Percentiles rank a stretch among this genome's conserved stretches.
Conservation (phyloP, 495 filamentous ascomycete genomes). For the Sphaerosporella brunnea region DNA sequence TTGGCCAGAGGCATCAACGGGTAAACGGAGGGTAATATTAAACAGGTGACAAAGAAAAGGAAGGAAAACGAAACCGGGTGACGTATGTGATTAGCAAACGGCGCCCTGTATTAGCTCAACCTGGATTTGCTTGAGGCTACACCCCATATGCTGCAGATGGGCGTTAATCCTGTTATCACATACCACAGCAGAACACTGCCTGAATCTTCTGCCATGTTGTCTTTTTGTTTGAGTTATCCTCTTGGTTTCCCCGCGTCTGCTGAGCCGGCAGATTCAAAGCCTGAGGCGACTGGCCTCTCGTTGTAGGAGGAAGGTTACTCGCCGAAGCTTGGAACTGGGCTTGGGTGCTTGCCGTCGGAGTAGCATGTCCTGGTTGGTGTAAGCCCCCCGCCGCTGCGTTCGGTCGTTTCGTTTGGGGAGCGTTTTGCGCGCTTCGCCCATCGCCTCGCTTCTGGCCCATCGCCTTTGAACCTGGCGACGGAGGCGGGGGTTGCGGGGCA, state of each 20-base stretch:
- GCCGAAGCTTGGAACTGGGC: slow-evolving; percentile 84
- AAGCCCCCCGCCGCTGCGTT: slow-evolving; percentile 54
- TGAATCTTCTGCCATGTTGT: slow-evolving; percentile 7
- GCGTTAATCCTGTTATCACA: neutral
- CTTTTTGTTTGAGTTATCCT: slow-evolving; percentile 3
- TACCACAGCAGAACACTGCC: slow-evolving; percentile 8
- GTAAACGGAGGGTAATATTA: slow-evolving; percentile 9
- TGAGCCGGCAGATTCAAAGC: slow-evolving; percentile 13
- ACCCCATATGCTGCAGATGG: neutral
- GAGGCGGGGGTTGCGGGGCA: slow-evolving; percentile 79
- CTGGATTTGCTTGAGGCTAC: neutral
- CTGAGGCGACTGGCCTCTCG: slow-evolving; percentile 22
- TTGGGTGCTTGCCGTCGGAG: slow-evolving; percentile 66
- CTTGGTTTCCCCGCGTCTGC: slow-evolving; percentile 2
- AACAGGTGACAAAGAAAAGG: slow-evolving; percentile 8
- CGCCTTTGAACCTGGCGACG: slow-evolving; percentile 65
- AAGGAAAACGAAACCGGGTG: neutral
- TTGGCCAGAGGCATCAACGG: neutral
- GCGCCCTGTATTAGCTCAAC: slow-evolving; percentile 2
- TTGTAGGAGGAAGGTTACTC: slow-evolving; percentile 48
- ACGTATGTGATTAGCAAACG: neutral
- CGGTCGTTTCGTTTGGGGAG: slow-evolving; percentile 53
- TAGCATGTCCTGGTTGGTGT: slow-evolving; percentile 42
- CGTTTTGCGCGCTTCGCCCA: slow-evolving; percentile 58
- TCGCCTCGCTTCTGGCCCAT: slow-evolving; percentile 61